Evolutionary conservation across 176 grass and related monocot species (phyloP).

Genomic region (Rhynchospora breviuscula): DNA sequence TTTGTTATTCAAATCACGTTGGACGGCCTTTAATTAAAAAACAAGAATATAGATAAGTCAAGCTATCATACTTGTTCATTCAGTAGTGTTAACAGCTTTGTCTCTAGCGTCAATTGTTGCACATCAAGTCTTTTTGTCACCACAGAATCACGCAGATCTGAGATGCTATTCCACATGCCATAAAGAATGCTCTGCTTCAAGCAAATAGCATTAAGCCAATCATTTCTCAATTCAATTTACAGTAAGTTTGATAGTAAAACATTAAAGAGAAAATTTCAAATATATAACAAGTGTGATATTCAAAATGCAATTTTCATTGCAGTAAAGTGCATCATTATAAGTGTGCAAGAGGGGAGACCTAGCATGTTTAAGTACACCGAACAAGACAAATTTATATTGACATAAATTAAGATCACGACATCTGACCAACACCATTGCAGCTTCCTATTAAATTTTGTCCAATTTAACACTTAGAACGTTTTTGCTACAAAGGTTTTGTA

Average conservation of each 20-base stretch:
- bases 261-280: neutral
- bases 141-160: constrained; percentile 58
- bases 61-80: constrained; percentile 67
- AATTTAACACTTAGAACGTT: neutral
- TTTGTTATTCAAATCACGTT: neutral
- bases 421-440: neutral
- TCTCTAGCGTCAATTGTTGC: constrained; percentile 54
- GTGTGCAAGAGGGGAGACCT: neutral
- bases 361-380: neutral
- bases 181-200: constrained; percentile 68
- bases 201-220: constrained; percentile 34
- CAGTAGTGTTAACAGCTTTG: constrained; percentile 53
- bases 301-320: neutral
- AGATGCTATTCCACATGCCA: constrained; percentile 55
- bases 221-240: constrained; percentile 25
- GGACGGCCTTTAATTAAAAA: neutral
- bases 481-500: neutral
- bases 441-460: neutral
- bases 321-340: neutral
- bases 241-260: neutral
- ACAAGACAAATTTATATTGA: neutral
- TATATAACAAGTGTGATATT: neutral
- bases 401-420: neutral
- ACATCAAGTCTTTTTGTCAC: constrained; percentile 54
- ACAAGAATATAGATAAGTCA: constrained; percentile 22